Evolutionary conservation across 139 green algal genomes (phyloP), one percentile per base, ranked within the genome.

Genomic region (Chlamydomonas sp.): DNA sequence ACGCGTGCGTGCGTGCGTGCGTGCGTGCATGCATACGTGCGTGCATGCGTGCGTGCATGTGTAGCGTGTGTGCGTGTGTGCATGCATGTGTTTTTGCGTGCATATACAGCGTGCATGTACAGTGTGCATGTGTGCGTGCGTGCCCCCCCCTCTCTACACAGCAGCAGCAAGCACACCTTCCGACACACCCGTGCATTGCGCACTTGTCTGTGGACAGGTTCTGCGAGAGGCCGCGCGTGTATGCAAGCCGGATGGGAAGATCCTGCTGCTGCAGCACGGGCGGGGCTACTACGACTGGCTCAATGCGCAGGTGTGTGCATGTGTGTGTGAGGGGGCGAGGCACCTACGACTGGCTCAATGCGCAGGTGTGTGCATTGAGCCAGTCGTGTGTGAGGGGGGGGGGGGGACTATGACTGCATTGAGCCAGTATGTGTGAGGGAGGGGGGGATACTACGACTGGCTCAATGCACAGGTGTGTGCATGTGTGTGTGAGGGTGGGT

Each of bases 201-300:
- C 13, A 16, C 43, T 54, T 10, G 13, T 16, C 16, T 54, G 43
- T 54, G 43, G 6, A 31, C 71, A 81, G 76, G 77, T 78, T 38
- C 59, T 83, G 6, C 31, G 54, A 31, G 57, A 83, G 30, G 76
- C 73, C 31, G 68, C 73, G 1, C 69, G 77, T 0, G 58, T 79
- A 2, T 77, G 69, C 38, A 79, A 78, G 39, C 69, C 69, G 5
- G 58, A 35, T 24, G 77, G 77, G 3, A 76, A 68, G 47, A 72
- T 83, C 31, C 33, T 83, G 33, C 49, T 83, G 31, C 64, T 81
- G 33, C 35, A 83, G 73, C 77, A 83, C 50, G 77, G 77, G 0
- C 69, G 73, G 0, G 38, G 48, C 1, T 13, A 74, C 39, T 78
- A 72, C 33, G 33, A 70, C 22, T 79, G 67, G 73, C 61, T 70